Base-by-base conservation (phyloP, 495 filamentous ascomycete genomes). In the Aspergillus nanangensis region DNA sequence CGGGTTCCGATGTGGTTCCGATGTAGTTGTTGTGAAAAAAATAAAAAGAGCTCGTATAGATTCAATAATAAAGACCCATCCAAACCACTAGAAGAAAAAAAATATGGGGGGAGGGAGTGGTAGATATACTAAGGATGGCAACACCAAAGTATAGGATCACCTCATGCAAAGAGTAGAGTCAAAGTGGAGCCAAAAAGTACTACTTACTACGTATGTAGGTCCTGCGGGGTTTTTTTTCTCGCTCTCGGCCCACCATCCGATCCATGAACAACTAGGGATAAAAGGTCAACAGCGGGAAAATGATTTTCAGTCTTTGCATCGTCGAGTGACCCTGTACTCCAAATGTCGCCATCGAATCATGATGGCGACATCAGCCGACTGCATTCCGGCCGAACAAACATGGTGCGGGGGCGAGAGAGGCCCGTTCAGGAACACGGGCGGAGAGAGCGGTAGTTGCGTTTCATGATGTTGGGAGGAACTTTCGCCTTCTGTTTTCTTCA, bases 401-500 rank as follows among this genome's bases (percentile, higher is more conserved):
- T 2, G 33, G 20, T 46, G 39, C 42, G 39, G 44, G 41, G 45
- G 24, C 36, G 34, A 27, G 11, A 18, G 24, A 48, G 7, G 18
- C n/a, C n/a, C n/a, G n/a, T 29, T 19, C 45, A 35, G 47, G 47
- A 29, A 24, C 13, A 25, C 39, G 33, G 46, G 38, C 45, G 39
- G 46, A 11, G 31, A 39, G 38, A 39, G 47, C 47, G 40, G 47
- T 33, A 43, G 31, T 49, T 49, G 20, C 36, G 41, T 23, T 21
- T 43, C 22, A 20, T 20, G 19, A 8, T 21, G 8, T 24, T 41
- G 14, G 17, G 14, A 35, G 32, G 18, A 7, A 17, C 7, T 5
- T 35, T 34, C 17, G 31, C 3, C 9, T 34, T 3, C 3, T 4
- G 9, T 3, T 3, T 15, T 3, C 4, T 34, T 4, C 13, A 15